Conservation (phyloP, 768 basidiomycete species). For the Collybiopsis confluens region DNA sequence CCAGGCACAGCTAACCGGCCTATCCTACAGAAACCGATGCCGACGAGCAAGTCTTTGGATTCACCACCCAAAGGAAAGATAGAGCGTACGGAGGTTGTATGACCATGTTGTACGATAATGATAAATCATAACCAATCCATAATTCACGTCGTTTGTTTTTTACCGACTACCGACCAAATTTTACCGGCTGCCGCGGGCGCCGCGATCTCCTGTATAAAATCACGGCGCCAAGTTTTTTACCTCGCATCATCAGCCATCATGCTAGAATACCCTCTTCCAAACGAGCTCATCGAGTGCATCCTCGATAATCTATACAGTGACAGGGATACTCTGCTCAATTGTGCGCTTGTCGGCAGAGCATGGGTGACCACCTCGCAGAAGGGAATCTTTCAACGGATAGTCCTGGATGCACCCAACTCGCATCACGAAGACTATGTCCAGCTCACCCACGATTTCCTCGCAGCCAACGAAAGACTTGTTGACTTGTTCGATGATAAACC, state of each 20-base stretch:
- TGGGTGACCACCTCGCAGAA: conserved; percentile 12
- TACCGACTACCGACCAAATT: too few relatives aligned
- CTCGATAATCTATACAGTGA: conserved; percentile 15
- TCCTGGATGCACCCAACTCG: not conserved
- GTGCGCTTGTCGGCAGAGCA: conserved; percentile 11
- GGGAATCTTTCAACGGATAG: conserved; percentile 13
- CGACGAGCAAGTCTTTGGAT: not conserved
- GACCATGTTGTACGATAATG: too few relatives aligned
- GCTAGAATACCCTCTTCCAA: conserved; percentile 7
- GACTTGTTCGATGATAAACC: not conserved
- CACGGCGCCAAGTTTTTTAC: too few relatives aligned
- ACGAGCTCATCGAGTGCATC: conserved; percentile 17
- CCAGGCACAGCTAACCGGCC: not conserved
- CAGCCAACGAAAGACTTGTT: not conserved
- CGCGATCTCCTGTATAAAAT: too few relatives aligned
- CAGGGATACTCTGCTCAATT: conserved; percentile 4
- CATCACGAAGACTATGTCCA: conserved; percentile 1
- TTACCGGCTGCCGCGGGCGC: too few relatives aligned
- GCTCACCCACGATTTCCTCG: not conserved
- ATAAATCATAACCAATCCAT: too few relatives aligned
- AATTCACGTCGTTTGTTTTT: too few relatives aligned
- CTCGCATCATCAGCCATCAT: not conserved
- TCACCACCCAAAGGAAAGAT: not conserved
- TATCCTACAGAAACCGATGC: not conserved
- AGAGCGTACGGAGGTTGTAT: conserved; percentile 1